Conservation (phyloP, 2,329 filamentous ascomycete species). For the Aspergillus arachidicola region DNA sequence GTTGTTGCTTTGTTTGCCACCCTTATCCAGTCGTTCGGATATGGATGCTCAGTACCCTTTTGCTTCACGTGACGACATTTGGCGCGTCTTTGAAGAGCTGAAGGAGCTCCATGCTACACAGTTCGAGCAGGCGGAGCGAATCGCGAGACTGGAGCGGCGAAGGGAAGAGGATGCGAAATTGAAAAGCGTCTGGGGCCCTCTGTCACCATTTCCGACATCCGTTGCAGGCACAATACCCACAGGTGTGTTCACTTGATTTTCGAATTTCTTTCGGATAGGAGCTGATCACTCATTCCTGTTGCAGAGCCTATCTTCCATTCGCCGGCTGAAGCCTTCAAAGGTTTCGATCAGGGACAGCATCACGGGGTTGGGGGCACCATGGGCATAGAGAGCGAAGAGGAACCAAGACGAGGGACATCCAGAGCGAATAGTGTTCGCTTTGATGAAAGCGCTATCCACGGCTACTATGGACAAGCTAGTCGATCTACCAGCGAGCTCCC, state of each 20-base stretch:
- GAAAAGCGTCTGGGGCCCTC: slow-evolving; percentile 85
- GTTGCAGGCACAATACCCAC: slow-evolving; percentile 82
- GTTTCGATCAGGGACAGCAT: slow-evolving; percentile 81
- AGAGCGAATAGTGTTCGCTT: slow-evolving; percentile 97
- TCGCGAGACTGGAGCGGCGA: slow-evolving; percentile 63
- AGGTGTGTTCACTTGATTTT: slow-evolving; percentile 58
- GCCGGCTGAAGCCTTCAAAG: slow-evolving; percentile 82
- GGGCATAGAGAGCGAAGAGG: slow-evolving; percentile 83
- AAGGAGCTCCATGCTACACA: slow-evolving; percentile 63
- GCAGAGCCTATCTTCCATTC: slow-evolving; percentile 78
- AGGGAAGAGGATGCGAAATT: slow-evolving; percentile 65
- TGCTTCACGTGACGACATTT: slow-evolving; percentile 66
- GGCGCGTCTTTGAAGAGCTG: slow-evolving; percentile 65
- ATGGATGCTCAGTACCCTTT: slow-evolving; percentile 69
- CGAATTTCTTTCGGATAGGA: background rate
- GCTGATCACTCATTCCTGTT: slow-evolving; percentile 9
- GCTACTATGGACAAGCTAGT: slow-evolving; percentile 81
- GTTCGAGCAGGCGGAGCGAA: slow-evolving; percentile 62
- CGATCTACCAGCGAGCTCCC: slow-evolving; percentile 84
- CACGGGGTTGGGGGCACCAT: slow-evolving; percentile 78
- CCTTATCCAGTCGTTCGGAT: slow-evolving; percentile 13
- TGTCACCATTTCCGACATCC: slow-evolving; percentile 85
- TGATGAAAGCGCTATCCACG: slow-evolving; percentile 91
- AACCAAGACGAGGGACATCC: slow-evolving; percentile 82
- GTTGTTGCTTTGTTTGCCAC: slow-evolving; percentile 2